A percentile compares a stretch with the other conserved stretches of the same genome.
These are phyloP conservation scores for Saccharata proteae DNA, from an alignment of 2,329 filamentous ascomycete genomes.

Conservation along the genomic window DNA sequence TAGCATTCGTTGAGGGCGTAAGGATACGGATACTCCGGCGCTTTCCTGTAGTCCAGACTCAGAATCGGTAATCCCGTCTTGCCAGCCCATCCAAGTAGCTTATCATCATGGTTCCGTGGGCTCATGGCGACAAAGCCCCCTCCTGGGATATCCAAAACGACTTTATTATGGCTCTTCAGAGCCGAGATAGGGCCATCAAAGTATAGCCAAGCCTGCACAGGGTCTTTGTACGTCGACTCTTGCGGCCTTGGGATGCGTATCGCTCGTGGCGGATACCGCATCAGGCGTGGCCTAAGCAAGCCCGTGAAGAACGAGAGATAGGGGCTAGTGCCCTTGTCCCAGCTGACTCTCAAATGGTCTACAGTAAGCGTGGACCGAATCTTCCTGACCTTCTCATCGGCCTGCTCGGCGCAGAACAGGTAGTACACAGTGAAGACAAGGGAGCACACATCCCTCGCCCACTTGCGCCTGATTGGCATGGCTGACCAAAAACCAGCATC, in stretches of 20 bases:
- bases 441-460: conserved; percentile 70
- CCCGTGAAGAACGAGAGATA: conserved; percentile 64
- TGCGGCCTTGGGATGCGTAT: conserved; percentile 73
- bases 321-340: conserved; percentile 89
- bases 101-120: conserved; percentile 88
- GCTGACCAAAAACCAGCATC: conserved; percentile 98
- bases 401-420: conserved; percentile 80
- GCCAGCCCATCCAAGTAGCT: conserved; percentile 82
- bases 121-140: conserved; percentile 96
- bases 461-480: conserved; percentile 76
- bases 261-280: conserved; percentile 66
- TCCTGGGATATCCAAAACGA: conserved; percentile 83
- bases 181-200: conserved; percentile 79
- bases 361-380: conserved; percentile 77
- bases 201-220: conserved; percentile 80
- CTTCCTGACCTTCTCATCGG: conserved; percentile 91
- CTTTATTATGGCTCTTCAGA: conserved; percentile 59
- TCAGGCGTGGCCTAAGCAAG: conserved; percentile 66
- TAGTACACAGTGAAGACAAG: conserved; percentile 84
- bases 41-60: conserved; percentile 83
- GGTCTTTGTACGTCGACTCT: conserved; percentile 70
- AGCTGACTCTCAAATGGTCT: conserved; percentile 81
- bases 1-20: conserved; percentile 81
- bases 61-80: conserved; percentile 80
- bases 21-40: conserved; percentile 73